These are phyloP conservation scores for Takashimella tepidaria DNA, from an alignment of 1,284 basidiomycete genomes.

Conservation along the genomic window DNA sequence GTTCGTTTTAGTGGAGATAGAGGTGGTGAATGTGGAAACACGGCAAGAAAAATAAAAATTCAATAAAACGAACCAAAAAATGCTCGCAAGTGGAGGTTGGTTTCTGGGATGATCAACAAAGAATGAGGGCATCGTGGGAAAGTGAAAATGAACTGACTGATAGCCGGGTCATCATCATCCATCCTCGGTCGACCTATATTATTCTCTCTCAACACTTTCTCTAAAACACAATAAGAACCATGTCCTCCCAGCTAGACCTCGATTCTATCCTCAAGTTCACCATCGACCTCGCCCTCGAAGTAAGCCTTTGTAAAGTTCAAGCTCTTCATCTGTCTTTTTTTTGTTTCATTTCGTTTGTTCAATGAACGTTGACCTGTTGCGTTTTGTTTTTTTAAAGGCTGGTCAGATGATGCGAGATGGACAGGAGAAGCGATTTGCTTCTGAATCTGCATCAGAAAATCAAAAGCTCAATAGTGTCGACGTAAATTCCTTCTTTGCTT, in stretches of 20 bases:
- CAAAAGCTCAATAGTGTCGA: constrained; percentile 90
- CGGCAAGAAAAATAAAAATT: no score
- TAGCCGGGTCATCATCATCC: not conserved
- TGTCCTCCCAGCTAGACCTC: constrained; percentile 52
- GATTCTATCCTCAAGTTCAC: constrained; percentile 67
- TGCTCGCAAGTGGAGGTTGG: not conserved
- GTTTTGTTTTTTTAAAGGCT: no score
- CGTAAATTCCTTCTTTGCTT: constrained; percentile 25
- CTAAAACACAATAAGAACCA: constrained; percentile 7
- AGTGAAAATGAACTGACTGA: not conserved
- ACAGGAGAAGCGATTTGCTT: constrained; percentile 46
- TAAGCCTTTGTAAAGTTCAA: constrained; percentile 10
- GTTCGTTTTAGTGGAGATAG: no score
- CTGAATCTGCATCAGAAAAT: constrained; percentile 56
- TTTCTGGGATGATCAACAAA: not conserved
- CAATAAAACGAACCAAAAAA: not conserved
- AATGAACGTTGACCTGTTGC: constrained; percentile 1
- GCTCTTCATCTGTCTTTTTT: no score
- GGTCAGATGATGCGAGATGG: constrained; percentile 50
- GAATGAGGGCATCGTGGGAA: not conserved
- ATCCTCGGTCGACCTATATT: not conserved
- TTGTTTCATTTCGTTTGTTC: not conserved
- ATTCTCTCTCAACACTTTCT: not conserved
- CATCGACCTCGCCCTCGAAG: constrained; percentile 58
- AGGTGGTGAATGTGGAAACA: no score